Evolutionary conservation across 495 filamentous ascomycete genomes (phyloP).

Genomic region (Trichoderma asperelloides): DNA sequence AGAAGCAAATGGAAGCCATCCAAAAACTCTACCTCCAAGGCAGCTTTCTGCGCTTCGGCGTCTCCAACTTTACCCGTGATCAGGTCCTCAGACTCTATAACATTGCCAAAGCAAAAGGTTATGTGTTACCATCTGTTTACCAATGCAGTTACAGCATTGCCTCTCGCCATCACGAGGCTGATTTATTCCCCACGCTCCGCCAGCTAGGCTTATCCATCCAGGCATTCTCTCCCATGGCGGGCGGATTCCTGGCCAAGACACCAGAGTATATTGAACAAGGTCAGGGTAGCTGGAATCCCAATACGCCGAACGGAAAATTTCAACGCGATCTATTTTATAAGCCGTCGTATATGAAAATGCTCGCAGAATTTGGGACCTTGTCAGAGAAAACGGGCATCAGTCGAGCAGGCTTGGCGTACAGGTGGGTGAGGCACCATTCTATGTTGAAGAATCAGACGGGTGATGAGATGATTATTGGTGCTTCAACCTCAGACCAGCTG

Average conservation of each 20-base stretch:
- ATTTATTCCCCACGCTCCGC: conserved; percentile 38
- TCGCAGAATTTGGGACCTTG: conserved; percentile 39
- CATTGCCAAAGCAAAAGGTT: conserved; percentile 39
- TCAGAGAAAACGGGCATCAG: conserved; percentile 33
- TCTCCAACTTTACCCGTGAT: conserved; percentile 43
- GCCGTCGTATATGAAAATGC: conserved; percentile 26
- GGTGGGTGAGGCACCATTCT: conserved; percentile 46
- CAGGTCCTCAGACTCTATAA: conserved; percentile 44
- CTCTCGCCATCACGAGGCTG: conserved; percentile 36
- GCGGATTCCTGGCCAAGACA: conserved; percentile 35
- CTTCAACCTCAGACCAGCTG: conserved; percentile 36
- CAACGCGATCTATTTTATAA: conserved; percentile 38
- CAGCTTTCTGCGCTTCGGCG: conserved; percentile 34
- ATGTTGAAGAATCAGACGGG: conserved; percentile 34
- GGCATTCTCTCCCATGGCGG: conserved; percentile 41
- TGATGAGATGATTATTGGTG: conserved; percentile 47
- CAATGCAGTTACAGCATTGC: conserved; percentile 58
- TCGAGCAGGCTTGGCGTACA: conserved; percentile 46
- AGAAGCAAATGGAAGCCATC: conserved; percentile 25
- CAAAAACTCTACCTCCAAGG: conserved; percentile 41
- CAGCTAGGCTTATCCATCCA: conserved; percentile 37
- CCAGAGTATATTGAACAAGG: conserved; percentile 13
- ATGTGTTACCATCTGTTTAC: conserved; percentile 52
- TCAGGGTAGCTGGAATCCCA: conserved; percentile 32
- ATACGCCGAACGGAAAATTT: conserved; percentile 13